Percentiles rank a stretch among this genome's conserved stretches.
Conservation (phyloP, 768 basidiomycete genomes). For the Pleurotus citrinopileatus region DNA sequence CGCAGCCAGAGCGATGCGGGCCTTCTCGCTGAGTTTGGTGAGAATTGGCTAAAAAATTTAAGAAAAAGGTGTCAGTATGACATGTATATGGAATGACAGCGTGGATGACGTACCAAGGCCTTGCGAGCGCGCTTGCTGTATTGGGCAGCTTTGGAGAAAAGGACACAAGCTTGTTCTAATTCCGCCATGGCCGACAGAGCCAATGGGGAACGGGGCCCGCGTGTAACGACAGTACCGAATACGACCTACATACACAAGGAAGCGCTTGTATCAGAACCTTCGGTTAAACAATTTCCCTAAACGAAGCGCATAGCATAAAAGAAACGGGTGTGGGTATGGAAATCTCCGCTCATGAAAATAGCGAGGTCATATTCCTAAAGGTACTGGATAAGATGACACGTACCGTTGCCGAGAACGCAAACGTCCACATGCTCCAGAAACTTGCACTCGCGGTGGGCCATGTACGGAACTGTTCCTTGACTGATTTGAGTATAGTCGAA, state of each 20-base stretch:
- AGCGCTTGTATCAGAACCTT: neutral
- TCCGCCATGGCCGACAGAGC: constrained; percentile 68
- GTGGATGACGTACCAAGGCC: constrained; percentile 48
- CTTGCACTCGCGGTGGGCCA: constrained; percentile 48
- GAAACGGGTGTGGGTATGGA: neutral
- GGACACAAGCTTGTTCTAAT: constrained; percentile 60
- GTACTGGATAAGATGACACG: constrained; percentile 13
- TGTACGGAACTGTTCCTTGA: constrained; percentile 43
- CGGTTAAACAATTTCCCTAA: neutral
- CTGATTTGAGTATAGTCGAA: constrained; percentile 50
- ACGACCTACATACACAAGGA: constrained; percentile 47
- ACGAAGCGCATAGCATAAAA: neutral
- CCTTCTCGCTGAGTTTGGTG: constrained; percentile 61
- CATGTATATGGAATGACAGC: neutral
- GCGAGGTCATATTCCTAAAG: no score
- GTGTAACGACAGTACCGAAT: constrained; percentile 76
- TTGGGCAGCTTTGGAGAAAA: constrained; percentile 62
- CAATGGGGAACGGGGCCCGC: constrained; percentile 65
- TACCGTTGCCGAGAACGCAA: constrained; percentile 53
- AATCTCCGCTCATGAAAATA: neutral
- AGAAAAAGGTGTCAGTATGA: neutral
- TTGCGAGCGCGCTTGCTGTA: constrained; percentile 62
- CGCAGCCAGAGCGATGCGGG: constrained; percentile 48
- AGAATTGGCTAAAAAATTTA: constrained; percentile 48
- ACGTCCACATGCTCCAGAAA: constrained; percentile 66